Percentiles rank a stretch among this genome's conserved stretches.
Conservation (phyloP, 2,329 filamentous ascomycete genomes). For the Trichoderma gracile region DNA sequence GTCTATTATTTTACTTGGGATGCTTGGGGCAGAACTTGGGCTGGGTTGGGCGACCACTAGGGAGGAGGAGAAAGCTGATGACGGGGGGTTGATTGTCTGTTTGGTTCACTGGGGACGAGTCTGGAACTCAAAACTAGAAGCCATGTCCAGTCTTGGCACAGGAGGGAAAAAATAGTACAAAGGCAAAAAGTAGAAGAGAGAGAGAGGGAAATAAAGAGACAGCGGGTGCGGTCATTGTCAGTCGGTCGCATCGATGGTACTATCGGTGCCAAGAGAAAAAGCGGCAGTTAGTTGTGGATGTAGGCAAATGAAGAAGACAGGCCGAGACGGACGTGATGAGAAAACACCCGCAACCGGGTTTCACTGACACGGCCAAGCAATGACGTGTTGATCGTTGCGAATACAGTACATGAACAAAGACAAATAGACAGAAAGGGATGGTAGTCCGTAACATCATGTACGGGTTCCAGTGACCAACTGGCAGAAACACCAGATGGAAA, state of each 20-base stretch:
- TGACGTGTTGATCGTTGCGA: not conserved
- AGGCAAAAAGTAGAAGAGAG: not conserved
- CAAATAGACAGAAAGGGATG: not conserved
- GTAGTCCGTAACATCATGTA: too few relatives aligned
- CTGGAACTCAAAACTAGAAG: slow-evolving; percentile 13
- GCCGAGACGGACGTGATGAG: not conserved
- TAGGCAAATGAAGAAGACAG: slow-evolving; percentile 12
- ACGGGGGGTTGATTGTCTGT: too few relatives aligned
- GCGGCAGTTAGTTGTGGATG: slow-evolving; percentile 22
- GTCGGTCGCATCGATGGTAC: not conserved
- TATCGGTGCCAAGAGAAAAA: slow-evolving; percentile 17
- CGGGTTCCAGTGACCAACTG: not conserved
- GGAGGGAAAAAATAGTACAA: not conserved
- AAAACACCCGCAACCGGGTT: slow-evolving; percentile 12
- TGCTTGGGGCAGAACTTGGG: not conserved
- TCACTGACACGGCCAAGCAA: not conserved
- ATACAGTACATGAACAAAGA: not conserved
- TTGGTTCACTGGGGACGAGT: not conserved
- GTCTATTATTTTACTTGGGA: too few relatives aligned
- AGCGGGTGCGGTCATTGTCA: not conserved
- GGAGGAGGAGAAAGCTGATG: not conserved
- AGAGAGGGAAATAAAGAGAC: not conserved
- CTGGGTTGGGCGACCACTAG: slow-evolving; percentile 3
- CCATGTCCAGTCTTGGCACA: slow-evolving; percentile 10
- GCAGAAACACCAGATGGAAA: not conserved